A percentile compares a stretch with the other conserved stretches of the same genome.
phyloP scores from a whole-genome alignment of 139 green algal species.

The Edaphochlamys debaryana region DNA sequence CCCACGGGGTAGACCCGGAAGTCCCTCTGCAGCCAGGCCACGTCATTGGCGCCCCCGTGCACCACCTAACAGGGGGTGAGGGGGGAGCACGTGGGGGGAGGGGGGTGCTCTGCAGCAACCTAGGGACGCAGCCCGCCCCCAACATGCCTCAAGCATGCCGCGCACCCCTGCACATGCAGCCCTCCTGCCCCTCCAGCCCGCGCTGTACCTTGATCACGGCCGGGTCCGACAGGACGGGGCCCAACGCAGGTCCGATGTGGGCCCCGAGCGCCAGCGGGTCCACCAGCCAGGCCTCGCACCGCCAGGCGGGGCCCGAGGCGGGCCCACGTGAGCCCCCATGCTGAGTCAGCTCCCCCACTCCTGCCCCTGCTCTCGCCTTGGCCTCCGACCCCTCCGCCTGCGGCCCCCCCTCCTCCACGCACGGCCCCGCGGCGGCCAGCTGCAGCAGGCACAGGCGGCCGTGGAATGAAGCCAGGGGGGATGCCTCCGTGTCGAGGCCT shows the following conservation, averaged over 20 bases:
- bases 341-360: neutral
- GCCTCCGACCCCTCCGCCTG: neutral
- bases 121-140: neutral
- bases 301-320: neutral
- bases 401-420: slow-evolving; percentile 37
- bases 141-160: neutral
- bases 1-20: slow-evolving; percentile 81
- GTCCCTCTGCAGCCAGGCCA: slow-evolving; percentile 87
- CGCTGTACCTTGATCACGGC: slow-evolving; percentile 64
- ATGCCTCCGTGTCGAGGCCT: slow-evolving; percentile 80
- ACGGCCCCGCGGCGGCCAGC: too few relatives aligned
- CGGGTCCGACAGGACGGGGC: slow-evolving; percentile 64
- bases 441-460: slow-evolving; percentile 84
- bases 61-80: slow-evolving; percentile 64
- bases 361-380: too few relatives aligned
- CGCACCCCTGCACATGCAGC: neutral
- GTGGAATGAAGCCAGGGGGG: slow-evolving; percentile 66
- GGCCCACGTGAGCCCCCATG: neutral
- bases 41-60: slow-evolving; percentile 83
- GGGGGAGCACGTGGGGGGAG: too few relatives aligned
- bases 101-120: neutral
- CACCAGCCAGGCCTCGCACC: slow-evolving; percentile 70
- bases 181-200: neutral
- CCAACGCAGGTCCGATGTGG: slow-evolving; percentile 60
- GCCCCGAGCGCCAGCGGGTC: slow-evolving; percentile 63